Conservation (phyloP, 345 rosid species). For the Lumnitzera racemosa region DNA sequence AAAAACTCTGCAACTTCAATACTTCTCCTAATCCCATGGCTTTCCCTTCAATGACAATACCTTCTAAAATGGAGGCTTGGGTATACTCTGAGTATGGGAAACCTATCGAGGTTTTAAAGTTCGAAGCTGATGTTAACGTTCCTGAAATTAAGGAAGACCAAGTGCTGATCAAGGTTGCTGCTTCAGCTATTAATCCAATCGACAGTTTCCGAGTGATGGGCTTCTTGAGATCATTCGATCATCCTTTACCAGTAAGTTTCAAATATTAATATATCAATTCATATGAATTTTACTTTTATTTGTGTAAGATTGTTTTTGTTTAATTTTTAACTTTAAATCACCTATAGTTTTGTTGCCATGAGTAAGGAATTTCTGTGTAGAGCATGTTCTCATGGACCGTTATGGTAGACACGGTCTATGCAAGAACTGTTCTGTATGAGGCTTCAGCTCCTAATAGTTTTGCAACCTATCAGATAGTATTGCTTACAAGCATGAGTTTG, state of each 20-base stretch:
- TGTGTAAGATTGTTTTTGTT: too few species aligned
- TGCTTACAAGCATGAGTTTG: not conserved
- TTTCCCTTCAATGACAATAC: slow-evolving; percentile 7
- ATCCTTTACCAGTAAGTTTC: slow-evolving; percentile 53
- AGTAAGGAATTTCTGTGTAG: too few species aligned
- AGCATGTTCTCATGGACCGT: too few species aligned
- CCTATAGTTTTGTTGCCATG: too few species aligned
- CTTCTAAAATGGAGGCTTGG: slow-evolving; percentile 74
- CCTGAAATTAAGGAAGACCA: slow-evolving; percentile 65
- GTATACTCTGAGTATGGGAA: slow-evolving; percentile 62
- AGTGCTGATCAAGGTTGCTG: slow-evolving; percentile 67
- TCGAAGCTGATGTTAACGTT: slow-evolving; percentile 48
- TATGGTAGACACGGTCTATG: too few species aligned
- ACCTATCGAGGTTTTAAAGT: slow-evolving; percentile 51
- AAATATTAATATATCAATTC: not conserved
- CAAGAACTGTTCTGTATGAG: too few species aligned
- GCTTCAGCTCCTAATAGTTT: slow-evolving; percentile 1
- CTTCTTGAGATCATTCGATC: slow-evolving; percentile 68
- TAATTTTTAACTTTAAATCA: too few species aligned
- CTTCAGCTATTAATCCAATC: slow-evolving; percentile 79
- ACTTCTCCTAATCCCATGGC: too few species aligned
- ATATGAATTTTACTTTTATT: not conserved
- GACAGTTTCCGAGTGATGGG: slow-evolving; percentile 65
- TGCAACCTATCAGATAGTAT: not conserved
- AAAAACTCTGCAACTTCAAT: too few species aligned